Base-by-base conservation (phyloP, 2,329 filamentous ascomycete genomes). In the Knoxdaviesia proteae region DNA sequence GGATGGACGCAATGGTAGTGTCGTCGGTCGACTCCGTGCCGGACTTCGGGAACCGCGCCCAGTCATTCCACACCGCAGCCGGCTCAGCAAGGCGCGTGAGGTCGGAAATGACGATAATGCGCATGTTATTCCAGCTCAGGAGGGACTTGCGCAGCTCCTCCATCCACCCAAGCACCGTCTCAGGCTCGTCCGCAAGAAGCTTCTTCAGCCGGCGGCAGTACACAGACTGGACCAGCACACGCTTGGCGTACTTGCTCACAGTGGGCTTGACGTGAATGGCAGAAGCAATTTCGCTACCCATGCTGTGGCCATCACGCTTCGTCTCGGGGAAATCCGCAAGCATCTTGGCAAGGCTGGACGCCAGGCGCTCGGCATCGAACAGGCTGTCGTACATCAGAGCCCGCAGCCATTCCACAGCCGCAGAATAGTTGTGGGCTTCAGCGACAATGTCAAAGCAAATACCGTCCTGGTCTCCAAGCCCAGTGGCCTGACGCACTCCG, bases 291-390 rank as follows among this genome's bases (percentile, higher is more conserved):
- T 77, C 73, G 44, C 61, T 62, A 4, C 72, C 63, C 75, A 79
- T 79, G 37, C 64, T 63, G 44, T 77, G 73, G 1, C 90, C 90
- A 51, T 81, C 83, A 37, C 90, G 82, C 65, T 96, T 98, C 42
- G 77, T 69, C 54, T 94, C 86, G 0, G 90, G 90, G 11, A 98
- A 80, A 51, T 96, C 88, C 3, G 87, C 86, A 11, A 94, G 68
- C 39, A 92, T 74, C 58, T 94, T 92, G 45, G 77, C 77, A 10
- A 92, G 62, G 29, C 68, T 64, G 48, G 82, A 72, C 49, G 69
- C 70, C 41, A 80, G 62, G 30, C 75, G 65, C 40, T 64, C 61
- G 3, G 78, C 69, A 52, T 96, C 88, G 53, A 96, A 94, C 42
- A 94, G 68, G 36, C 83, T 81, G 55, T 92, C 78, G 56, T 88